A percentile compares a stretch with the other conserved stretches of the same genome.
Conservation (phyloP, 306 rosid genomes). For the Glycyrrhiza uralensis region DNA sequence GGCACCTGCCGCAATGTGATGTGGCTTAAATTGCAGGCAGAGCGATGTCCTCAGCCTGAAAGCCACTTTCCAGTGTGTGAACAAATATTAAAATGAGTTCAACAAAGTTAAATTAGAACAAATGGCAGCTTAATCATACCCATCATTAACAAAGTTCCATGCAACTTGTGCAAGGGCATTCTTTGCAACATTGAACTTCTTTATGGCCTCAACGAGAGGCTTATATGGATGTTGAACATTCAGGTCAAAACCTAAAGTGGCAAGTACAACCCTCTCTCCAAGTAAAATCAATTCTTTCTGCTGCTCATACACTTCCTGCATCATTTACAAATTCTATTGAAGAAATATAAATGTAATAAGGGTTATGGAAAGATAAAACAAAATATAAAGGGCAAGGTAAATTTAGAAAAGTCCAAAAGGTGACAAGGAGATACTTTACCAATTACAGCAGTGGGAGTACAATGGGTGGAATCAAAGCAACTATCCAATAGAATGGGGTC, state of each 20-base stretch:
- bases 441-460: slow-evolving; percentile 8
- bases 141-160: slow-evolving; percentile 99
- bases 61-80: slow-evolving; percentile 64
- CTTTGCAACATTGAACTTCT: slow-evolving; percentile 91
- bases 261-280: slow-evolving; percentile 90
- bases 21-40: slow-evolving; percentile 99
- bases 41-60: slow-evolving; percentile 99
- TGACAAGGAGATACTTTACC: slow-evolving; percentile 20
- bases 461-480: slow-evolving; percentile 16
- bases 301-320: slow-evolving; percentile 95
- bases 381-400: not conserved
- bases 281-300: slow-evolving; percentile 86
- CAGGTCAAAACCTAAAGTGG: slow-evolving; percentile 84
- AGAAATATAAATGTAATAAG: slow-evolving; percentile 8
- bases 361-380: not conserved
- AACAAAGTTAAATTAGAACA: slow-evolving; percentile 20
- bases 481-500: slow-evolving; percentile 19
- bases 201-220: slow-evolving; percentile 98
- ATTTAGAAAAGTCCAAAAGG: not conserved
- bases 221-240: slow-evolving; percentile 94
- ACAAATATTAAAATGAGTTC: slow-evolving; percentile 34
- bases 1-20: slow-evolving; percentile 99
- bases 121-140: slow-evolving; percentile 60
- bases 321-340: slow-evolving; percentile 20
- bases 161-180: slow-evolving; percentile 99